Conservation (phyloP, 306 rosid genomes). For the peach (Prunus persica) region DNA sequence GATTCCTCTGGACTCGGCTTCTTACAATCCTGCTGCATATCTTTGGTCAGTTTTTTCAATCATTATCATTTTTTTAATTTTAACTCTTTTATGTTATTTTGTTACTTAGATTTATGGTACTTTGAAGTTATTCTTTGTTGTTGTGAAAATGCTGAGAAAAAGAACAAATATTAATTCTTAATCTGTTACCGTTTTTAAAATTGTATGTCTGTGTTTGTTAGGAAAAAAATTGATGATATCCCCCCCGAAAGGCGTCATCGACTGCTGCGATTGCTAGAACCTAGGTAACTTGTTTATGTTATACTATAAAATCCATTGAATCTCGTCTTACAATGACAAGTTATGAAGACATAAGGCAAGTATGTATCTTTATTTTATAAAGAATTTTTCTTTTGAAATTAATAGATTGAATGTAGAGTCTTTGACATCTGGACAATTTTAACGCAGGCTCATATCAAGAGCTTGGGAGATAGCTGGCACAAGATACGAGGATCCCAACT, state of each 20-base stretch:
- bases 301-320: not conserved
- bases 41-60: conserved; percentile 49
- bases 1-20: conserved; percentile 61
- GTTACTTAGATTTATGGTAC: not conserved
- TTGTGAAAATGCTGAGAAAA: not conserved
- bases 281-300: conserved; percentile 46
- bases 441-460: conserved; percentile 62
- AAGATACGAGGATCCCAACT: conserved; percentile 66
- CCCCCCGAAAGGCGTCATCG: conserved; percentile 79
- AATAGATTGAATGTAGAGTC: not conserved
- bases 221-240: conserved; percentile 89
- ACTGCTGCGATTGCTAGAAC: conserved; percentile 54
- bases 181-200: not conserved
- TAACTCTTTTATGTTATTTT: not conserved
- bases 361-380: not conserved
- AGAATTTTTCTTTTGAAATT: not conserved
- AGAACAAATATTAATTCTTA: not conserved
- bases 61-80: not conserved
- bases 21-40: conserved; percentile 83
- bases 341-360: not conserved
- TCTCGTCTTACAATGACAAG: not conserved
- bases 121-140: not conserved
- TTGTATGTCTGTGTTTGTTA: conserved; percentile 14
- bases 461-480: conserved; percentile 92
- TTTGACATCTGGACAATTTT: conserved; percentile 31